Conservation (phyloP, 2,329 filamentous ascomycete species). For the Cladosporium sphaerospermum region DNA sequence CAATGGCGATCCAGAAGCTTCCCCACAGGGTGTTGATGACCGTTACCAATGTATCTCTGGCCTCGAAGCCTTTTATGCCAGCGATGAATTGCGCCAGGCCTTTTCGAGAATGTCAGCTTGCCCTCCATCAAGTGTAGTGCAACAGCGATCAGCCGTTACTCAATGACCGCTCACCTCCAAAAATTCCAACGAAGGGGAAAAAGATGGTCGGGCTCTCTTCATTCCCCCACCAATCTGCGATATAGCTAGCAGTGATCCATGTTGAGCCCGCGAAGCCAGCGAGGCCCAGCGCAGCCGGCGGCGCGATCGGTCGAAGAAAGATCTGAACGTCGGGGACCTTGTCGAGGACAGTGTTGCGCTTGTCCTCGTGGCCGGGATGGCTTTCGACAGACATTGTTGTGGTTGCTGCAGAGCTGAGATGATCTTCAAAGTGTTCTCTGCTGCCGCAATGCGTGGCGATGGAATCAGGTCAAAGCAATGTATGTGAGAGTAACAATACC, state of each 20-base stretch:
- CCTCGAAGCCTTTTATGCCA: slow-evolving; percentile 19
- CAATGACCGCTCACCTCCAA: slow-evolving; percentile 12
- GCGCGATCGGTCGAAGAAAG: slow-evolving; percentile 26
- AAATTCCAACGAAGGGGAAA: slow-evolving; percentile 26
- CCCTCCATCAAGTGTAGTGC: too few species aligned
- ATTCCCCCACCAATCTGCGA: slow-evolving; percentile 19
- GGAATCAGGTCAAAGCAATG: too few species aligned
- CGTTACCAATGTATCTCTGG: slow-evolving; percentile 20
- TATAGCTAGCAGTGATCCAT: slow-evolving; percentile 23
- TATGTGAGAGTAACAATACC: too few species aligned
- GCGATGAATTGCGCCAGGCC: slow-evolving; percentile 28
- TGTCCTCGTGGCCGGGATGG: slow-evolving; percentile 4
- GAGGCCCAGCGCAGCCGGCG: slow-evolving; percentile 25
- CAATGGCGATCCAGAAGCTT: slow-evolving; percentile 21
- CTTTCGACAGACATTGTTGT: slow-evolving; percentile 7
- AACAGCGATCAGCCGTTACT: too few species aligned
- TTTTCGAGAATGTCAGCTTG: background rate
- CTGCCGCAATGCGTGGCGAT: too few species aligned
- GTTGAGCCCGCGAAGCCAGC: slow-evolving; percentile 27
- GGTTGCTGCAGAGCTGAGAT: background rate
- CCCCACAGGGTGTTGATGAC: slow-evolving; percentile 23
- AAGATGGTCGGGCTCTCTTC: slow-evolving; percentile 21
- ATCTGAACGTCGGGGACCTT: slow-evolving; percentile 20
- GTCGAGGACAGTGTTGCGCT: slow-evolving; percentile 2
- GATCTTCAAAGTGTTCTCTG: too few species aligned